Evolutionary conservation across 768 basidiomycete genomes (phyloP), one percentile per base, ranked within the genome.

Genomic region (Mycena galopus): DNA sequence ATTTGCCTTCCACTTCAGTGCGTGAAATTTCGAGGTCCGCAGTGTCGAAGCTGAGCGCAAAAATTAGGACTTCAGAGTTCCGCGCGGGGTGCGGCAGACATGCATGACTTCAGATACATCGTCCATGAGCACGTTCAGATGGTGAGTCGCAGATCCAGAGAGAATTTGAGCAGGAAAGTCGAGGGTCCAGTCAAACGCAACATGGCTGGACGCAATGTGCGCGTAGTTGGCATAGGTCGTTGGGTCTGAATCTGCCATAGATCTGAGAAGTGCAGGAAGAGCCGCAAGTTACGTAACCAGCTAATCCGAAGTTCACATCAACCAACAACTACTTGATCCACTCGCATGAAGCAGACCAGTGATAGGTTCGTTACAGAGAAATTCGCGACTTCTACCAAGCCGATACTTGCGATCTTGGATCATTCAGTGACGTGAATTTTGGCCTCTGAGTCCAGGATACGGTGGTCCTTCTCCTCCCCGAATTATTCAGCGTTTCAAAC

Each of bases 211-310:
- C 3, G 84, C 81, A 73, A 96, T 87, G 59, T 92, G 83, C 16
- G 83, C 80, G 80, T 94, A 95, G 83, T 98, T 98, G 27, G 95
- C 89, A 77, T 96, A 93, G 0, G 93, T 92, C 0, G 94, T 90
- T n/a, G 91, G 92, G 78, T 95, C 93, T 56, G 55, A n/a, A n/a
- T n/a, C n/a, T n/a, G n/a, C n/a, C n/a, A n/a, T n/a, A n/a, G n/a
- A n/a, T n/a, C n/a, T n/a, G n/a, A n/a, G n/a, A n/a, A n/a, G n/a
- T n/a, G n/a, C n/a, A n/a, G n/a, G n/a, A n/a, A n/a, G n/a, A n/a
- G n/a, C n/a, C n/a, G n/a, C n/a, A n/a, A n/a, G n/a, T n/a, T n/a
- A n/a, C n/a, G n/a, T n/a, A n/a, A n/a, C n/a, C n/a, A n/a, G n/a
- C n/a, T n/a, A n/a, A n/a, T n/a, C n/a, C n/a, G n/a, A n/a, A n/a